Base-by-base conservation (phyloP, 148 eudicot species). In the Polygonum maritimum region DNA sequence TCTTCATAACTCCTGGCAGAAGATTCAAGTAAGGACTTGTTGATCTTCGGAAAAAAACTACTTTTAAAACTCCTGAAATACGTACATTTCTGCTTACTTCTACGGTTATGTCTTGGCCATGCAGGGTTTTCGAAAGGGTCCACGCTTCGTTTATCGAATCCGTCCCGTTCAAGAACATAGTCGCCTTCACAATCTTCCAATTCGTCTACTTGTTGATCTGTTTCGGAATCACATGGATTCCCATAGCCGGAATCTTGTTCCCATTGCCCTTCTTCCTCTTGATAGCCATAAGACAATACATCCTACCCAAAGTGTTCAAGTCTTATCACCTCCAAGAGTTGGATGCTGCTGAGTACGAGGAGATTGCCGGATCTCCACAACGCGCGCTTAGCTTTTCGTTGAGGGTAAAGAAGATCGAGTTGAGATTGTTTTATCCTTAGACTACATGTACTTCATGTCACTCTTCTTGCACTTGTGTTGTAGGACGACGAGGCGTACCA, bases 211-310 rank as follows among this genome's bases (percentile, higher is more conserved):
- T 92, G 31, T 33, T 92, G 48, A 7, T 87, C 1, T 92, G 97
- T 74, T 92, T 87, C 26, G 97, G 97, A 33, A 80, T 92, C 21
- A 92, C 94, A 18, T 92, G 97, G 97, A 90, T 92, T 54, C 97
- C 97, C 0, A 80, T 86, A 21, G 91, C 86, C 22, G 97, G 97
- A 71, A 87, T 92, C 14, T 80, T 92, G 69, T 92, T 92, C 77
- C 97, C 97, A 1, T 33, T 90, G 76, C 94, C 89, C 1, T 87
- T 92, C 82, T 89, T 92, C 87, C 33, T 92, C 12, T 85, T 92
- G 19, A 82, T 90, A 58, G 76, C 77, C 80, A 82, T 90, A 71
- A 77, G 97, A 71, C 85, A 92, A 36, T 78, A 85, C 77, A 7
- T 90, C 3, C 88, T 92, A 26, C 92, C 97, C 2, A 88, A 80